Percentiles rank a stretch among this genome's conserved stretches.
phyloP scores from a whole-genome alignment of 805 yeast genomes.

The Candida gorgasii region DNA sequence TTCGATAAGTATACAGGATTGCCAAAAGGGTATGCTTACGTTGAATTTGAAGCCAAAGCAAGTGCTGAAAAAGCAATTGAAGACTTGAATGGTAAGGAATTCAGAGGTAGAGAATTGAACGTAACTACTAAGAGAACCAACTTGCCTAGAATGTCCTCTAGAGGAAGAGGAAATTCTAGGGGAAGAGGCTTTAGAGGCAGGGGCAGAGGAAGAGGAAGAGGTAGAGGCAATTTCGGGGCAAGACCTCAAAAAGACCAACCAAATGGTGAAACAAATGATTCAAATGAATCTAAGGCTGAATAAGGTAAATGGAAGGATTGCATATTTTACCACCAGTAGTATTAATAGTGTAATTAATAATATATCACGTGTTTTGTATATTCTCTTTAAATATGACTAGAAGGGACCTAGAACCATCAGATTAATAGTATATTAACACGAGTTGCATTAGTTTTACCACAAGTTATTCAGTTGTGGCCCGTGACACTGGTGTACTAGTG shows the following conservation, averaged over 20 bases:
- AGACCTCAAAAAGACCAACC: not conserved
- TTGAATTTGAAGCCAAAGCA: slow-evolving; percentile 50
- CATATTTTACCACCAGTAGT: too few relatives aligned
- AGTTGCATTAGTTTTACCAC: not conserved
- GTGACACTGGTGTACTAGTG: too few relatives aligned
- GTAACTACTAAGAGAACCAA: slow-evolving; percentile 57
- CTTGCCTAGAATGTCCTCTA: slow-evolving; percentile 44
- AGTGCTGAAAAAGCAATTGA: slow-evolving; percentile 49
- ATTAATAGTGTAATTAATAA: too few relatives aligned
- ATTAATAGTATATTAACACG: too few relatives aligned
- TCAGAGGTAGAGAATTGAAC: slow-evolving; percentile 49
- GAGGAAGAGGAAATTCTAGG: slow-evolving; percentile 27
- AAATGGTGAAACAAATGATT: slow-evolving; percentile 3
- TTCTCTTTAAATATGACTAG: not conserved
- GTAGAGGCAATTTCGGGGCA: slow-evolving; percentile 7
- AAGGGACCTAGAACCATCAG: too few relatives aligned
- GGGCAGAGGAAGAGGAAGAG: slow-evolving; percentile 12
- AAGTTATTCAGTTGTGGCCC: not conserved
- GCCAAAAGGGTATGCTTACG: slow-evolving; percentile 63
- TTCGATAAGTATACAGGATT: slow-evolving; percentile 45
- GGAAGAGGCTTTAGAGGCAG: slow-evolving; percentile 15
- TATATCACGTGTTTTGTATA: too few relatives aligned
- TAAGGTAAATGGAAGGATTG: too few relatives aligned
- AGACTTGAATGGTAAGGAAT: slow-evolving; percentile 38
- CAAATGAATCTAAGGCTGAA: not conserved